Evolutionary conservation across 805 yeast species (phyloP).

Genomic region (Candida berthetii): DNA sequence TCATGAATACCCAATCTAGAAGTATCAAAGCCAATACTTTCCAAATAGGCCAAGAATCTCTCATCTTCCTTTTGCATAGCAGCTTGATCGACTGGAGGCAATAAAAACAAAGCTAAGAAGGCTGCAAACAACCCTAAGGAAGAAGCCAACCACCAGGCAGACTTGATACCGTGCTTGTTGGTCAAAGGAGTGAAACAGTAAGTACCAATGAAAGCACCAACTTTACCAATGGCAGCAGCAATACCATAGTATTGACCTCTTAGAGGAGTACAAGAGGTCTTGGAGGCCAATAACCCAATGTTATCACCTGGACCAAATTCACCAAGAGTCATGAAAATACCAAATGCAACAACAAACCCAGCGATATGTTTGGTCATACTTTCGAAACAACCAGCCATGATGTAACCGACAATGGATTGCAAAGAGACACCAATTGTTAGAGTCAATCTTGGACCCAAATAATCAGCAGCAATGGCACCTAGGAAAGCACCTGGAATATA

Average conservation of each 20-base stretch:
- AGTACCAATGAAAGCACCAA: constrained; percentile 91
- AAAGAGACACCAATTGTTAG: constrained; percentile 57
- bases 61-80: constrained; percentile 76
- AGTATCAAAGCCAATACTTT: constrained; percentile 64
- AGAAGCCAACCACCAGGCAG: constrained; percentile 80
- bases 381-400: constrained; percentile 70
- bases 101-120: constrained; percentile 55
- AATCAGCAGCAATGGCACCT: constrained; percentile 85
- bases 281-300: constrained; percentile 82
- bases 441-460: constrained; percentile 85
- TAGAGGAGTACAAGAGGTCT: constrained; percentile 79
- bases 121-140: constrained; percentile 72
- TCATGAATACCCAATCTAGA: constrained; percentile 39
- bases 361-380: constrained; percentile 56
- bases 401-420: constrained; percentile 77
- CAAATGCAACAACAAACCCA: constrained; percentile 80
- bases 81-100: constrained; percentile 81
- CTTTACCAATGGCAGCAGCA: constrained; percentile 87
- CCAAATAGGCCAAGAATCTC: constrained; percentile 61
- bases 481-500: constrained; percentile 86
- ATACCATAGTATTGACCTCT: constrained; percentile 90
- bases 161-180: constrained; percentile 57
- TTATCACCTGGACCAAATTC: constrained; percentile 95
- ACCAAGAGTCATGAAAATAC: constrained; percentile 82
- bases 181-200: constrained; percentile 83